These are phyloP conservation scores for Taiozyma sp. DNA, from an alignment of 1,139 yeast species.

Conservation along the genomic window DNA sequence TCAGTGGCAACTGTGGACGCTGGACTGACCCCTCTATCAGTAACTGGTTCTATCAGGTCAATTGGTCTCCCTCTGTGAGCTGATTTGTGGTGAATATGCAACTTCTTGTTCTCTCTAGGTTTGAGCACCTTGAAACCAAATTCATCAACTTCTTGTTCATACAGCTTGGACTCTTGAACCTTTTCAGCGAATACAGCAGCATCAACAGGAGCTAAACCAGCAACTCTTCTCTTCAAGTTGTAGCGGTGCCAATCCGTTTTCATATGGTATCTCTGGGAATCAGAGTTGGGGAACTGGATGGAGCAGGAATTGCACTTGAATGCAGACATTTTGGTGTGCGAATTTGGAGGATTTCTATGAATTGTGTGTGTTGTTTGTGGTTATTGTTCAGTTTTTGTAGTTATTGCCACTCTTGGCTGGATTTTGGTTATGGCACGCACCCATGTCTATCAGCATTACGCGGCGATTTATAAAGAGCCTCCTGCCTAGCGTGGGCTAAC, in stretches of 20 bases:
- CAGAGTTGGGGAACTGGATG: conserved; percentile 74
- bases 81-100: conserved; percentile 41
- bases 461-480: not conserved
- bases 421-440: not conserved
- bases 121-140: conserved; percentile 50
- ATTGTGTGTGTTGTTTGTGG: not conserved
- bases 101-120: conserved; percentile 25
- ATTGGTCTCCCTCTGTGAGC: not conserved
- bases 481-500: not conserved
- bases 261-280: conserved; percentile 87
- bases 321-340: not conserved
- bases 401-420: not conserved
- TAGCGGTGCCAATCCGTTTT: conserved; percentile 87
- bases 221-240: conserved; percentile 88
- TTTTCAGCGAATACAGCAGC: conserved; percentile 83
- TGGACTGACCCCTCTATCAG: conserved; percentile 41
- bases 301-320: conserved; percentile 91
- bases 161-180: conserved; percentile 40
- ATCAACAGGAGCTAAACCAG: conserved; percentile 72
- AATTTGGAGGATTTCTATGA: not conserved
- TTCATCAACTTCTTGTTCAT: conserved; percentile 55
- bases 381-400: not conserved
- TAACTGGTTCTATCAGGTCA: not conserved
- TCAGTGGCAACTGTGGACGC: conserved; percentile 51
- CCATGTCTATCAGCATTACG: not conserved